Percentiles rank a stretch among this genome's conserved stretches.
These are phyloP conservation scores for Viola odorata DNA, from an alignment of 345 rosid genomes.

Conservation along the genomic window DNA sequence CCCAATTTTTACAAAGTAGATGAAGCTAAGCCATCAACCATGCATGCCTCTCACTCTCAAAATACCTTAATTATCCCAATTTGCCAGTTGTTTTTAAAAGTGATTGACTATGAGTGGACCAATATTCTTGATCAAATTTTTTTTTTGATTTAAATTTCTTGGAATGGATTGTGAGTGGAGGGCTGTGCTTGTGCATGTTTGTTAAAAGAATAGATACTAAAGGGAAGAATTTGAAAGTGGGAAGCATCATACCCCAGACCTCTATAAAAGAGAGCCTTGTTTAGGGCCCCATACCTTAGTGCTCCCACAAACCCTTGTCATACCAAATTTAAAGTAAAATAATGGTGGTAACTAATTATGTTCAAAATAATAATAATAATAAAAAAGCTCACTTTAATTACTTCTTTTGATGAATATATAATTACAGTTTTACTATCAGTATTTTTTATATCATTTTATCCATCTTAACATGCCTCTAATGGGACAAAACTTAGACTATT, in stretches of 20 bases:
- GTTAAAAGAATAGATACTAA: conserved; percentile 40
- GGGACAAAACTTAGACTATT: not conserved
- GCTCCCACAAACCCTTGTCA: conserved; percentile 8
- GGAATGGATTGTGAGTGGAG: not conserved
- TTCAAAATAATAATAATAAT: not conserved
- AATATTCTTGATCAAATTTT: conserved; percentile 21
- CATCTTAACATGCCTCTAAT: not conserved
- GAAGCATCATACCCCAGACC: conserved; percentile 35
- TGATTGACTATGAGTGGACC: conserved; percentile 34
- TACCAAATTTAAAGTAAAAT: not conserved
- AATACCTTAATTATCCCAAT: conserved; percentile 17
- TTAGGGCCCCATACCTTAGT: conserved; percentile 31
- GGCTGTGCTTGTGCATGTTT: conserved; percentile 22
- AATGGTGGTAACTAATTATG: too few relatives aligned
- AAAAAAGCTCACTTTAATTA: not conserved
- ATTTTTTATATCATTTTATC: not conserved
- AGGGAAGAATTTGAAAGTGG: conserved; percentile 27
- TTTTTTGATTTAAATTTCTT: too few relatives aligned
- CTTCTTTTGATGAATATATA: not conserved
- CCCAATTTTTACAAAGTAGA: conserved; percentile 23
- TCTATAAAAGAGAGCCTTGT: conserved; percentile 19
- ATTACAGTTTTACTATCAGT: not conserved
- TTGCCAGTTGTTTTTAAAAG: conserved; percentile 30
- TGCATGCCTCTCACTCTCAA: conserved; percentile 20
- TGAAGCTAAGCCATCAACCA: too few relatives aligned